A percentile compares a stretch with the other conserved stretches of the same genome.
Conservation (phyloP, 1,284 basidiomycete genomes). For the Irpex rosettiformis region DNA sequence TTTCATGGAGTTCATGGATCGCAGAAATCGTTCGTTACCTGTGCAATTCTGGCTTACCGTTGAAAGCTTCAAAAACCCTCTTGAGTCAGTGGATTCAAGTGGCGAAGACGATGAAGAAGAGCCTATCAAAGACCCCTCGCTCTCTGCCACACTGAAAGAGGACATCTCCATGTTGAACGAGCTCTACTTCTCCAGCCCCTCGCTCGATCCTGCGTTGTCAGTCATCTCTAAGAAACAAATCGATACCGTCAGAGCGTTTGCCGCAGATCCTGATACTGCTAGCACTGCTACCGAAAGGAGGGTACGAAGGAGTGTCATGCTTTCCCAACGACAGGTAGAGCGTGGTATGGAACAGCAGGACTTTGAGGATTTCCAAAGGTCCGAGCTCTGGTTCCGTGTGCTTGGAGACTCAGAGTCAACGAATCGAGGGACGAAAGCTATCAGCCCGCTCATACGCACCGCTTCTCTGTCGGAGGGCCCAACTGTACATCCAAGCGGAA, state of each 20-base stretch:
- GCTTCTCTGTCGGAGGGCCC: background rate
- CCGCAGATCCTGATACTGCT: constrained; percentile 42
- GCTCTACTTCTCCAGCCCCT: constrained; percentile 73
- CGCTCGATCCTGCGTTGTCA: constrained; percentile 56
- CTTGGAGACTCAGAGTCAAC: constrained; percentile 62
- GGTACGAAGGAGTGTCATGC: constrained; percentile 75
- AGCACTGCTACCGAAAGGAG: constrained; percentile 51
- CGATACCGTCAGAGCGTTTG: constrained; percentile 68
- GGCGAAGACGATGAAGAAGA: constrained; percentile 68
- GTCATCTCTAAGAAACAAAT: constrained; percentile 70
- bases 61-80: constrained; percentile 94
- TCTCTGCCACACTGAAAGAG: constrained; percentile 66
- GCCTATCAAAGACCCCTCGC: constrained; percentile 54
- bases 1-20: constrained; percentile 98
- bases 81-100: constrained; percentile 79
- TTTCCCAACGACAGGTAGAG: constrained; percentile 84
- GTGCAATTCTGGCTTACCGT: constrained; percentile 98
- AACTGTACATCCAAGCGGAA: background rate
- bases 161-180: constrained; percentile 87
- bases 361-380: constrained; percentile 83
- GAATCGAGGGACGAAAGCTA: constrained; percentile 12
- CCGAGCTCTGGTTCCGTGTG: constrained; percentile 89
- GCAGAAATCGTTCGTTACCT: constrained; percentile 76
- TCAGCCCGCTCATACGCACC: background rate
- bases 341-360: constrained; percentile 83